phyloP scores from a whole-genome alignment of 75 land plant genomes.

The Isoetes taiwanensis region DNA sequence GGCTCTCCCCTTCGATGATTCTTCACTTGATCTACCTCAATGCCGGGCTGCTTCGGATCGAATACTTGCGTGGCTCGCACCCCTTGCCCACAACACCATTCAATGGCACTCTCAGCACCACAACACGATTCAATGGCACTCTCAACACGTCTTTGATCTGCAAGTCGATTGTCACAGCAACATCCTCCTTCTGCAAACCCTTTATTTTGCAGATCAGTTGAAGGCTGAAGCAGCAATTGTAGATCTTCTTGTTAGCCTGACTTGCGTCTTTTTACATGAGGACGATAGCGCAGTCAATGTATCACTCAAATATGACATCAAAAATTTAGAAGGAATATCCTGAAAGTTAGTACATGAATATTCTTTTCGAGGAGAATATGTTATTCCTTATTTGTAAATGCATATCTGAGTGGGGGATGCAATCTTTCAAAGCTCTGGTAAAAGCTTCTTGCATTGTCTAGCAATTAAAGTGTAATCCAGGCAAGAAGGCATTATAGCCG shows the following conservation, averaged over 20 bases:
- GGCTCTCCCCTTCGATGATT: too few relatives aligned
- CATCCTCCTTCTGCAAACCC: conserved; percentile 62
- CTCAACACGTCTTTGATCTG: too few relatives aligned
- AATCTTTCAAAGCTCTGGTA: too few relatives aligned
- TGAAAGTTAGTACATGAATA: too few relatives aligned
- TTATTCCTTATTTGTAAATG: too few relatives aligned
- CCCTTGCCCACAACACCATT: conserved; percentile 71
- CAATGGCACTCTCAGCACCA: conserved; percentile 70
- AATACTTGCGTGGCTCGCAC: conserved; percentile 56
- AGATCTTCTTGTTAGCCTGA: conserved; percentile 66
- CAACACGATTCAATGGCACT: conserved; percentile 60
- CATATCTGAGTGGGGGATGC: too few relatives aligned
- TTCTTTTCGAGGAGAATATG: too few relatives aligned
- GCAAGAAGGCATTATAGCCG: too few relatives aligned
- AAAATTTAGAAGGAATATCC: too few relatives aligned
- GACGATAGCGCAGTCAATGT: conserved; percentile 42
- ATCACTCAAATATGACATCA: conserved; percentile 30
- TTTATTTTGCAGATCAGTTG: conserved; percentile 45
- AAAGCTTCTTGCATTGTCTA: too few relatives aligned
- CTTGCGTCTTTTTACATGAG: conserved; percentile 37
- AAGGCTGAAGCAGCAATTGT: conserved; percentile 60
- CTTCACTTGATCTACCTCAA: too few relatives aligned
- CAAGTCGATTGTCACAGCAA: conserved; percentile 28
- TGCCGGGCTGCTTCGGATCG: conserved; percentile 36
- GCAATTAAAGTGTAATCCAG: too few relatives aligned